These are phyloP conservation scores for Capronia coronata DNA, from an alignment of 2,329 filamentous ascomycete genomes.

Conservation along the genomic window DNA sequence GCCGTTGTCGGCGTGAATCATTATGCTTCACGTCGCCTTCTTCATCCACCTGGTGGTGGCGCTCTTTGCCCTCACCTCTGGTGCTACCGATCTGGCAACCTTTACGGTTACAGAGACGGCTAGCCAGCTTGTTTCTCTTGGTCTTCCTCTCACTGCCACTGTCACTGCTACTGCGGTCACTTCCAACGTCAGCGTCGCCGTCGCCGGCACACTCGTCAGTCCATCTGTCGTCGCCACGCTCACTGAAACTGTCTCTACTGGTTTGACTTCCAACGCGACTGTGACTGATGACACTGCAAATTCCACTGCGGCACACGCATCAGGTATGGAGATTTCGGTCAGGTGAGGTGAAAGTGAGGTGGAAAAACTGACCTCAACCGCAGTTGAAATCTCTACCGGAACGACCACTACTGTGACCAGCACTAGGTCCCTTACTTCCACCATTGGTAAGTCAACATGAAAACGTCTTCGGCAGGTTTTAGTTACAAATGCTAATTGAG, in stretches of 20 bases:
- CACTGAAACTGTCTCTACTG: not conserved
- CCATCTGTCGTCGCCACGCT: not conserved
- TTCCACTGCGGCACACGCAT: not conserved
- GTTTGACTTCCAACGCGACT: not conserved
- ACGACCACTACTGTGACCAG: not conserved
- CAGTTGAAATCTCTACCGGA: not conserved
- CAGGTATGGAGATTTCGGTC: not conserved
- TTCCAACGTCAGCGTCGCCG: not conserved
- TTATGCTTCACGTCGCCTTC: not conserved
- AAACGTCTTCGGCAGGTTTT: no score
- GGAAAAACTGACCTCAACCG: not conserved
- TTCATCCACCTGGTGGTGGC: not conserved
- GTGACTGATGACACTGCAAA: not conserved
- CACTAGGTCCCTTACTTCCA: not conserved
- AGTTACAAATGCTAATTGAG: no score
- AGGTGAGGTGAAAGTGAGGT: not conserved
- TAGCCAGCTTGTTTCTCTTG: not conserved
- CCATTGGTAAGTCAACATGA: not conserved
- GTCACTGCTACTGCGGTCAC: not conserved
- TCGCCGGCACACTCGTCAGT: not conserved
- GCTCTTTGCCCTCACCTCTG: not conserved
- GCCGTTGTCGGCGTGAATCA: not conserved
- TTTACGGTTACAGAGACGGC: not conserved
- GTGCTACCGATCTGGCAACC: not conserved
- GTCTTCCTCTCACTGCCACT: not conserved